A percentile compares a stretch with the other conserved stretches of the same genome.
Evolutionary conservation across 305 asterid genomes (phyloP).

Genomic region (Fraxinus floribunda): DNA sequence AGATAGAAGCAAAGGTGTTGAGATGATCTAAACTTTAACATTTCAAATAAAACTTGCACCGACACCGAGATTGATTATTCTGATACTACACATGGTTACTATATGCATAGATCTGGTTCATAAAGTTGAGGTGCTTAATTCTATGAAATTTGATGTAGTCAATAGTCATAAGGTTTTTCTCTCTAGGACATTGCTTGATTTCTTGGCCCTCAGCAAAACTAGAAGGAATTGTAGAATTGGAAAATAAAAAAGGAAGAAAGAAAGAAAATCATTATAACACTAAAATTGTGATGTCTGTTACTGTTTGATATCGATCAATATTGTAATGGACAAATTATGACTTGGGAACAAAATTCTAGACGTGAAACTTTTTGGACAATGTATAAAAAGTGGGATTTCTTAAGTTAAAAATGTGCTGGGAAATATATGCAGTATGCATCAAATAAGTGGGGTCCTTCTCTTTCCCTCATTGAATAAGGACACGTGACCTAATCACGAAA

Average conservation of each 20-base stretch:
- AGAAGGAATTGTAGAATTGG: neutral
- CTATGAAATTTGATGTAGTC: neutral
- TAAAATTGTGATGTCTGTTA: neutral
- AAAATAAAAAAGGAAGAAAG: neutral
- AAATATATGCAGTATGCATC: neutral
- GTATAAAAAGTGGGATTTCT: neutral
- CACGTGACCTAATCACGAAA: neutral
- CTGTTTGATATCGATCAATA: neutral
- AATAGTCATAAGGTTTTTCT: neutral
- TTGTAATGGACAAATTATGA: neutral
- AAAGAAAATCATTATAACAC: neutral
- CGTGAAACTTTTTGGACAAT: neutral
- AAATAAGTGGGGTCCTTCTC: neutral
- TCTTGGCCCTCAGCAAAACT: neutral
- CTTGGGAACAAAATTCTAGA: neutral
- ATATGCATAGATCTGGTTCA: neutral
- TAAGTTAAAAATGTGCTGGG: neutral
- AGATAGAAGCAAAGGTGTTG: neutral
- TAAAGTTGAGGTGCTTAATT: neutral
- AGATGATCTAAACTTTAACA: neutral
- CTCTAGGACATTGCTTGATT: neutral
- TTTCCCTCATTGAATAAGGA: neutral
- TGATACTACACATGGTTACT: neutral
- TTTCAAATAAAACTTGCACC: neutral
- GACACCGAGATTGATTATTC: neutral